These are phyloP conservation scores for Hypoxylon sp. DNA, from an alignment of 2,329 filamentous ascomycete genomes.

Conservation along the genomic window DNA sequence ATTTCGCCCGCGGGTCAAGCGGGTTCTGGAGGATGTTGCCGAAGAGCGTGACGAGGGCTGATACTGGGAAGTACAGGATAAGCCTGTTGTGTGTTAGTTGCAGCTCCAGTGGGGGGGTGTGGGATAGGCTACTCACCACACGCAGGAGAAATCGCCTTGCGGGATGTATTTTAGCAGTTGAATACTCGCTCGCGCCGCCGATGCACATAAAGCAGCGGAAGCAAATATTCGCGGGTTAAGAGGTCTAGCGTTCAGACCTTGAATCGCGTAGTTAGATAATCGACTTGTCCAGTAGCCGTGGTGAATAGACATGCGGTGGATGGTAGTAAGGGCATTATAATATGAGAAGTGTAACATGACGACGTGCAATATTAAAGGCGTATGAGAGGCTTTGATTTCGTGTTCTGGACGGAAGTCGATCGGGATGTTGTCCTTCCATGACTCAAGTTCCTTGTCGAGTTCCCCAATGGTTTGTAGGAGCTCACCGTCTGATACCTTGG, in stretches of 20 bases:
- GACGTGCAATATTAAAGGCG: slow-evolving; percentile 92
- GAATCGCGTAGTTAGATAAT: slow-evolving; percentile 92
- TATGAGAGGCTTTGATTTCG: slow-evolving; percentile 93
- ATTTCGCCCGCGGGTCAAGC: slow-evolving; percentile 85
- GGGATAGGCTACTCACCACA: slow-evolving; percentile 74
- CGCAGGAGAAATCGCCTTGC: slow-evolving; percentile 92
- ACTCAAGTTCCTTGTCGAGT: slow-evolving; percentile 87
- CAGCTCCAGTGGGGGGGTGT: neutral
- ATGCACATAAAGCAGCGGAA: slow-evolving; percentile 91
- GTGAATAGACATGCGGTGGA: slow-evolving; percentile 98
- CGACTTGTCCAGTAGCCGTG: slow-evolving; percentile 98
- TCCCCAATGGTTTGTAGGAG: slow-evolving; percentile 95
- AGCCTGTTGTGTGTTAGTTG: slow-evolving; percentile 67
- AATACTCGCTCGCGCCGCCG: slow-evolving; percentile 91
- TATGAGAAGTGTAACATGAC: slow-evolving; percentile 96
- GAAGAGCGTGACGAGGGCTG: slow-evolving; percentile 92
- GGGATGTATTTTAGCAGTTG: slow-evolving; percentile 96
- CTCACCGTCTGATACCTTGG: slow-evolving; percentile 92
- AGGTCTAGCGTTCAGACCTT: slow-evolving; percentile 89
- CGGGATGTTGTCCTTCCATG: slow-evolving; percentile 96
- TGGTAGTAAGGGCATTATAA: slow-evolving; percentile 97
- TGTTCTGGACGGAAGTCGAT: slow-evolving; percentile 97
- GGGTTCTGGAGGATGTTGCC: slow-evolving; percentile 97
- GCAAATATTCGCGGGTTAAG: slow-evolving; percentile 95
- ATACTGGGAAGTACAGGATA: slow-evolving; percentile 96